Percentiles rank a stretch among this genome's conserved stretches.
These are phyloP conservation scores for Ophioceras dolichostomum DNA, from an alignment of 2,329 filamentous ascomycete genomes.

Conservation along the genomic window DNA sequence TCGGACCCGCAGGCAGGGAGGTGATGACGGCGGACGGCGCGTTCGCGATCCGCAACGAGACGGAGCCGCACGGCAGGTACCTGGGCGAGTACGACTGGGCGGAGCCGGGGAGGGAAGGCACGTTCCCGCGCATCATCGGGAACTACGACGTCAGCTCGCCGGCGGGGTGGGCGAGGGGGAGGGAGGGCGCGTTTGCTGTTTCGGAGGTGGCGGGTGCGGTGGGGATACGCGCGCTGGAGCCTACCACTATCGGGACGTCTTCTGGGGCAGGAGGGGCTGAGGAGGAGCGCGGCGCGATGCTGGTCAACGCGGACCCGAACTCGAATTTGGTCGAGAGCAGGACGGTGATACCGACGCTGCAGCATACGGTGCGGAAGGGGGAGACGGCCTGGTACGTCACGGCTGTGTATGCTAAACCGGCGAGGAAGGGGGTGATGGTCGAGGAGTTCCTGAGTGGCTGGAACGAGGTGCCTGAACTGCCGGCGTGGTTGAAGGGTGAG, in stretches of 20 bases:
- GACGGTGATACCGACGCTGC: slow-evolving; percentile 59
- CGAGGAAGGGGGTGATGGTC: slow-evolving; percentile 35
- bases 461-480: slow-evolving; percentile 44
- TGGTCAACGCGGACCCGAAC: slow-evolving; percentile 68
- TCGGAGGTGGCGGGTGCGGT: slow-evolving; percentile 43
- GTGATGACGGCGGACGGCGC: slow-evolving; percentile 63
- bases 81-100: slow-evolving; percentile 34
- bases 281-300: slow-evolving; percentile 40
- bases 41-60: slow-evolving; percentile 54
- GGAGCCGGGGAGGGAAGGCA: slow-evolving; percentile 29
- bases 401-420: slow-evolving; percentile 59
- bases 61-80: slow-evolving; percentile 32
- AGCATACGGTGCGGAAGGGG: slow-evolving; percentile 45
- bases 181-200: slow-evolving; percentile 41
- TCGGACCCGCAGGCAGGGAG: slow-evolving; percentile 45
- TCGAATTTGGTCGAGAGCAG: slow-evolving; percentile 63
- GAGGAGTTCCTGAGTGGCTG: slow-evolving; percentile 47
- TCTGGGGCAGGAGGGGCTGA: slow-evolving; percentile 6
- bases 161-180: slow-evolving; percentile 34
- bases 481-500: slow-evolving; percentile 45
- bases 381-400: slow-evolving; percentile 55
- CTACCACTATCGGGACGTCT: too few relatives aligned
- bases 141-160: slow-evolving; percentile 46
- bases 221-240: slow-evolving; percentile 44
- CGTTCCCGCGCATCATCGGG: slow-evolving; percentile 41